Base-by-base conservation (phyloP, 352 stramenopile genomes). In the Elongisporangium senticosum region DNA sequence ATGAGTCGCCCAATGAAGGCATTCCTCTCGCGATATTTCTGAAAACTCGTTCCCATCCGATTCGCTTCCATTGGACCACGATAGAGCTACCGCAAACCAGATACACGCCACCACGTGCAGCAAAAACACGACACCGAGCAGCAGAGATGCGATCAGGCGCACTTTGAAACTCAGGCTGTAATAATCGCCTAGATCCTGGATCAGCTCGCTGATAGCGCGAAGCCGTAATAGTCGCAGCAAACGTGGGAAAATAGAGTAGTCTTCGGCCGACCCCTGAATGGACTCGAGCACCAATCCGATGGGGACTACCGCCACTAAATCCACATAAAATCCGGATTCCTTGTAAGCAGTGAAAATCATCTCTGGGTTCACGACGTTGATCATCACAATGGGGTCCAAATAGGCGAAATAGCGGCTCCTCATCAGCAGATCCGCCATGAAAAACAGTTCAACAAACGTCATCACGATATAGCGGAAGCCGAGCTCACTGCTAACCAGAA, bases 281-380 rank as follows among this genome's bases (percentile, higher is more conserved):
- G 64, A 71, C 52, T 89, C 79, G 49, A 89, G 61, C 0, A 79
- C 52, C 4, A 85, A 10, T 1, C 71, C 70, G 13, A 89, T 26
- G 1, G 83, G 83, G 1, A 87, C 7, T 14, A 77, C 71, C 0
- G 80, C 66, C 4, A 80, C 4, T 19, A 90, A 39, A 54, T 92
- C 80, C 2, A 74, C 15, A 51, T 75, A 86, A 33, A 90, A 86
- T 3, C 73, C 78, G 40, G 75, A 70, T 3, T 56, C 55, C 39
- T 86, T 83, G 57, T 90, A 90, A 1, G 69, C 71, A 4, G 64
- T 53, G 7, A 89, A 87, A 28, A 90, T 85, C 60, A 88, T 77
- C 0, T 55, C 51, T 1, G 76, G 73, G 49, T 90, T 77, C 0
- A 74, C 62, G 2, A 90, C 71, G 20, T 66, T 65, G 0, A 89